These are phyloP conservation scores for Funneliformis caledonium DNA, from an alignment of 371 early-diverging fungal species.

Conservation along the genomic window DNA sequence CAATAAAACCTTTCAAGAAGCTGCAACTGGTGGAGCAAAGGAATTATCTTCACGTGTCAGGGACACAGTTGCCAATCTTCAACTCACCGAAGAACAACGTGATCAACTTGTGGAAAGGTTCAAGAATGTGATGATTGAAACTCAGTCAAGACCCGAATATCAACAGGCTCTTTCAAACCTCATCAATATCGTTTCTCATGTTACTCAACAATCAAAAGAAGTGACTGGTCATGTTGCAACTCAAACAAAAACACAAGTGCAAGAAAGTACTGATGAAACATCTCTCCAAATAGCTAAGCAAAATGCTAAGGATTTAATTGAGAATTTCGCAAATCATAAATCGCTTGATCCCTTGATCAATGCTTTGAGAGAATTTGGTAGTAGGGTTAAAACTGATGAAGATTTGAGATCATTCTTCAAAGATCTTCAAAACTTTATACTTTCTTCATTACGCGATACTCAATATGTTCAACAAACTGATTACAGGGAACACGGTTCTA, in stretches of 20 bases:
- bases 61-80: background rate
- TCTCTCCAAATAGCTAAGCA: constrained; percentile 41
- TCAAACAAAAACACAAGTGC: background rate
- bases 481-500: constrained; percentile 42
- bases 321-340: constrained; percentile 50
- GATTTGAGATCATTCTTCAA: constrained; percentile 43
- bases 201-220: constrained; percentile 42
- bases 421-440: constrained; percentile 45
- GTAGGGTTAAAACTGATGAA: constrained; percentile 43
- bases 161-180: constrained; percentile 49
- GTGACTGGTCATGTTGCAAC: constrained; percentile 19
- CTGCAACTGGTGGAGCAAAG: background rate
- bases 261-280: constrained; percentile 15
- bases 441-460: constrained; percentile 44
- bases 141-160: constrained; percentile 48
- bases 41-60: background rate
- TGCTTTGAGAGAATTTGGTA: constrained; percentile 43
- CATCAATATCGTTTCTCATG: constrained; percentile 41
- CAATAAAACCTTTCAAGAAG: background rate
- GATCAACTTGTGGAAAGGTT: constrained; percentile 38
- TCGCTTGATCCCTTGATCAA: constrained; percentile 48
- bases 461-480: constrained; percentile 44
- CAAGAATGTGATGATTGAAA: constrained; percentile 41
- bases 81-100: constrained; percentile 40
- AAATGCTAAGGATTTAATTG: constrained; percentile 50